Base-by-base conservation (phyloP, 768 basidiomycete species). In the Phallus indusiatus region DNA sequence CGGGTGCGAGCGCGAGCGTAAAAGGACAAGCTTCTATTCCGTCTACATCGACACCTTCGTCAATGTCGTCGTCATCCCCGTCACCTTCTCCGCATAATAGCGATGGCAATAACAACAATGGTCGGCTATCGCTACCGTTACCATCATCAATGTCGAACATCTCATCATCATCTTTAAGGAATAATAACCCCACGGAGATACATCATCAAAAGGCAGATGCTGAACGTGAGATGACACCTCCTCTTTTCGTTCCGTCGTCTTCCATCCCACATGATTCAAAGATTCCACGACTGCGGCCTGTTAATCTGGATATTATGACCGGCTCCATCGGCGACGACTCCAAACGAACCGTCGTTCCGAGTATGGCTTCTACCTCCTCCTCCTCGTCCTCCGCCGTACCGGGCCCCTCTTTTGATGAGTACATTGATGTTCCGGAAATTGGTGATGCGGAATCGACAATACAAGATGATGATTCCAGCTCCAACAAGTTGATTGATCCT, bases 361-460 rank as follows among this genome's bases (percentile, higher is more conserved):
- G 64, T 70, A 20, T 68, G 70, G 11, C 76, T 73, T 34, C 56
- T 67, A 3, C 63, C 67, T 1, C 60, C 62, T 20, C 62, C 72
- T 12, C 72, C 5, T 49, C 18, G 10, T 65, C 1, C 50, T 74
- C 7, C 61, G 71, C 10, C 64, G 75, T 16, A 42, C 42, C 42
- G 12, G n/a, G 9, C 2, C 3, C 42, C 12, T 42, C 42, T 42
- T n/a, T 42, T n/a, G 73, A 74, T n/a, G 81, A 82, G 36, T 8
- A 37, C 12, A 11, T 14, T 42, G 42, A 42, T 12, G n/a, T 42
- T 42, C 42, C 42, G n/a, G 42, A 42, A 5, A 42, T 42, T 42
- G 42, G n/a, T 11, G 42, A 42, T 42, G 18, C 4, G 14, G 34
- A 28, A 48, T 56, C 55, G 8, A 21, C 36, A 5, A 18, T 18